phyloP scores from a whole-genome alignment of 179 eudicot species.

The Nepenthes alata region DNA sequence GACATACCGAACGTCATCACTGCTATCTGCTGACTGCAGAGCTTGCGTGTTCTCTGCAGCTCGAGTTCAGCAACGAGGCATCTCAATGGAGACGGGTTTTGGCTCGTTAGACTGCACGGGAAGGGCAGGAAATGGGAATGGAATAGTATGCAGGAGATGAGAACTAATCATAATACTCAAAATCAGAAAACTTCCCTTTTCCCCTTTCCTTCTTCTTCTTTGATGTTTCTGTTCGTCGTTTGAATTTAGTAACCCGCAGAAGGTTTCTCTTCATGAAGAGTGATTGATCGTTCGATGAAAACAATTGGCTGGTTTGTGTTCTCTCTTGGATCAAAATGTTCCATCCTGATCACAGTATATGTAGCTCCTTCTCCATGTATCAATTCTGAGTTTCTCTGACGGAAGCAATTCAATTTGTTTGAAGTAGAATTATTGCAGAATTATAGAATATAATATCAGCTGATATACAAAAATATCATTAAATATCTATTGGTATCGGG shows the following conservation, averaged over 20 bases:
- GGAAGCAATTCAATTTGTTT: too few species aligned
- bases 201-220: background rate
- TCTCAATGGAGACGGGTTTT: constrained; percentile 10
- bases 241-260: background rate
- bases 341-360: background rate
- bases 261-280: background rate
- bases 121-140: constrained; percentile 22
- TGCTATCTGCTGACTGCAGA: constrained; percentile 35
- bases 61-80: constrained; percentile 12
- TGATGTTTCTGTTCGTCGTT: background rate
- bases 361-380: too few species aligned
- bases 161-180: background rate
- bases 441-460: too few species aligned
- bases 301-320: too few species aligned
- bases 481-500: too few species aligned
- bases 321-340: too few species aligned
- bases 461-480: too few species aligned
- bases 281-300: too few species aligned
- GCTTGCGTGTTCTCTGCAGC: constrained; percentile 27
- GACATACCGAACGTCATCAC: constrained; percentile 34
- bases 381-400: too few species aligned
- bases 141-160: constrained; percentile 41
- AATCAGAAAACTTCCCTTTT: background rate
- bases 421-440: too few species aligned
- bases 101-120: constrained; percentile 30